Conservation (phyloP, 2,329 filamentous ascomycete species). For the Diaporthe ilicicola region DNA sequence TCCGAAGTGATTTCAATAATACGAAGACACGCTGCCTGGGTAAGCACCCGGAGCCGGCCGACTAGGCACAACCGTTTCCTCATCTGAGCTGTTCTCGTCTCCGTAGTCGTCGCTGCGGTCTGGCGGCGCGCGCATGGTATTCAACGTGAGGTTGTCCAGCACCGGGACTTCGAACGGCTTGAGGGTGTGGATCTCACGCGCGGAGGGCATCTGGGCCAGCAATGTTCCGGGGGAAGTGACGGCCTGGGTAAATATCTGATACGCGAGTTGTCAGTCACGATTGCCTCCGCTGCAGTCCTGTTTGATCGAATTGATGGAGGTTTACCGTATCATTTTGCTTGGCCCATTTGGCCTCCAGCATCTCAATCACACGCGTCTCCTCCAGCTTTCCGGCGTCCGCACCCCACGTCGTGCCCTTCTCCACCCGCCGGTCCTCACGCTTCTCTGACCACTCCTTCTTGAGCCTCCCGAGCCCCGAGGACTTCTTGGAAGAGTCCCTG, state of each 20-base stretch:
- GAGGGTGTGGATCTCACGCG: conserved; percentile 82
- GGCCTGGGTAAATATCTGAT: conserved; percentile 80
- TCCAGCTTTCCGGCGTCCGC: conserved; percentile 85
- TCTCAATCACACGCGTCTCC: conserved; percentile 84
- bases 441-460: conserved; percentile 81
- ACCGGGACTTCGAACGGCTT: conserved; percentile 72
- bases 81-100: conserved; percentile 51
- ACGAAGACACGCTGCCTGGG: conserved; percentile 31
- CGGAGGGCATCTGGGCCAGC: conserved; percentile 83
- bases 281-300: background rate
- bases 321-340: conserved; percentile 92
- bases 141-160: conserved; percentile 72
- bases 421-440: conserved; percentile 80
- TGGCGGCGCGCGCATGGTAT: conserved; percentile 65
- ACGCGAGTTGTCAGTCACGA: background rate
- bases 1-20: conserved; percentile 28
- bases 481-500: conserved; percentile 58
- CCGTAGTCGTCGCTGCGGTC: conserved; percentile 54
- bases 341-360: conserved; percentile 88
- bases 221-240: conserved; percentile 78
- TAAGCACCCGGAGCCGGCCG: conserved; percentile 25
- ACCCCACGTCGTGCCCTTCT: conserved; percentile 79
- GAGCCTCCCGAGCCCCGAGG: conserved; percentile 67
- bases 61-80: conserved; percentile 45
- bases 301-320: background rate